Conservation (phyloP, 306 rosid species). For the Citrullus mucosospermus region DNA sequence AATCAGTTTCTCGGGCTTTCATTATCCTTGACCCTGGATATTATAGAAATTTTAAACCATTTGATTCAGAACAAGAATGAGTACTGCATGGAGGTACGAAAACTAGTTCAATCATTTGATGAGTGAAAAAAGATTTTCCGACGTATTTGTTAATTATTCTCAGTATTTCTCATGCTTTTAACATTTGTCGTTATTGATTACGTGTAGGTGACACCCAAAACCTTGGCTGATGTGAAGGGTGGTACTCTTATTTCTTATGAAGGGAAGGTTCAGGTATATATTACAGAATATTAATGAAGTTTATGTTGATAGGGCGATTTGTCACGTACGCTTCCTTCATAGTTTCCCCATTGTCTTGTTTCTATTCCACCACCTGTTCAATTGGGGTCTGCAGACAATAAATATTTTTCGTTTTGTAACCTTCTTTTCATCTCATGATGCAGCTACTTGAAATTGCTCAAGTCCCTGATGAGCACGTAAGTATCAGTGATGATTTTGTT, state of each 20-base stretch:
- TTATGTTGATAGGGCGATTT: not conserved
- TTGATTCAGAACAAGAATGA: slow-evolving; percentile 78
- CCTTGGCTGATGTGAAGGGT: slow-evolving; percentile 98
- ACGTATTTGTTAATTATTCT: not conserved
- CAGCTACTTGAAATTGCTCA: slow-evolving; percentile 99
- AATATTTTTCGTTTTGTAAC: not conserved
- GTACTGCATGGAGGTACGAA: slow-evolving; percentile 83
- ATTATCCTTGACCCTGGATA: slow-evolving; percentile 47
- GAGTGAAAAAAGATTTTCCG: not conserved
- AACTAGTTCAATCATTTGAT: not conserved
- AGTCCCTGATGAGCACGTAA: slow-evolving; percentile 89
- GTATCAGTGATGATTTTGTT: slow-evolving; percentile 12
- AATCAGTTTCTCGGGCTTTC: slow-evolving; percentile 11
- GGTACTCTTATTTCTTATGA: slow-evolving; percentile 96
- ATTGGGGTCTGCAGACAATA: not conserved
- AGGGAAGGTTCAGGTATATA: slow-evolving; percentile 68
- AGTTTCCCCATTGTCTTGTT: not conserved
- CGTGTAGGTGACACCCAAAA: slow-evolving; percentile 69
- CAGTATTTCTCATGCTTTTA: not conserved
- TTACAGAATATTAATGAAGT: not conserved
- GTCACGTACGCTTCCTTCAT: not conserved
- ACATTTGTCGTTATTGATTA: not conserved
- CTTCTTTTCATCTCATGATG: slow-evolving; percentile 21
- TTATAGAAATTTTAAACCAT: slow-evolving; percentile 58
- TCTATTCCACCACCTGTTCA: not conserved